phyloP scores from a whole-genome alignment of 495 filamentous ascomycete genomes.

The Podospora pseudopauciseta region DNA sequence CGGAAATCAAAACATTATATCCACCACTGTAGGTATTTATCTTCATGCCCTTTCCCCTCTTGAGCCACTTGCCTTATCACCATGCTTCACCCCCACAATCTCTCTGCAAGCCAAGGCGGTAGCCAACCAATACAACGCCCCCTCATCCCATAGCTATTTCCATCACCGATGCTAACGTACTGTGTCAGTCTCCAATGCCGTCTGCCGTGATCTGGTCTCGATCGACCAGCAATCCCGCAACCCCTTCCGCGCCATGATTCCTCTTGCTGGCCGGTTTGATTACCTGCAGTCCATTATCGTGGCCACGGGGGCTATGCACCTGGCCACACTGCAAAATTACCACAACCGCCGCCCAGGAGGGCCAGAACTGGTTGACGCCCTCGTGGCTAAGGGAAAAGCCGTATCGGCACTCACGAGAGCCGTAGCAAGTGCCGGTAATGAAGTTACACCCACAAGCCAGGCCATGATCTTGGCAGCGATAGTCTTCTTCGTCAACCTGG shows the following conservation, averaged over 20 bases:
- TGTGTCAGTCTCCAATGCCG: slow-evolving; percentile 44
- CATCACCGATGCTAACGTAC: slow-evolving; percentile 1
- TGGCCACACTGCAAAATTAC: slow-evolving; percentile 35
- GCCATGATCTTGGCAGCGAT: slow-evolving; percentile 48
- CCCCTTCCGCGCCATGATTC: slow-evolving; percentile 49
- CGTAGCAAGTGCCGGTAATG: slow-evolving; percentile 19
- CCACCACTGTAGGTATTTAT: slow-evolving; percentile 44
- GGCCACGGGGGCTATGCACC: slow-evolving; percentile 54
- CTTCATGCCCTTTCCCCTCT: not conserved
- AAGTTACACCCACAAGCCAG: slow-evolving; percentile 30
- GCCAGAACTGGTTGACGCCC: slow-evolving; percentile 44
- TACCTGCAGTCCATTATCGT: slow-evolving; percentile 50
- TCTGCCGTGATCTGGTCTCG: slow-evolving; percentile 52
- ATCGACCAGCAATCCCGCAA: slow-evolving; percentile 48
- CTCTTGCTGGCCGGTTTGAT: slow-evolving; percentile 42
- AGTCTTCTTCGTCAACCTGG: slow-evolving; percentile 56
- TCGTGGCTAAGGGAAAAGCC: slow-evolving; percentile 47
- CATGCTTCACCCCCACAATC: not conserved
- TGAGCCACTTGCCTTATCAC: too few relatives aligned
- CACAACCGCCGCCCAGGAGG: slow-evolving; percentile 23
- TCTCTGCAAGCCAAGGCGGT: not conserved
- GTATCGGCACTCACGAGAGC: slow-evolving; percentile 42
- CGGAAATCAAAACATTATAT: slow-evolving; percentile 43
- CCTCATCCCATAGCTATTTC: too few relatives aligned
- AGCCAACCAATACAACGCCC: not conserved